Evolutionary conservation across 2,329 filamentous ascomycete species (phyloP).

Genomic region (Sphaerulina populicola): DNA sequence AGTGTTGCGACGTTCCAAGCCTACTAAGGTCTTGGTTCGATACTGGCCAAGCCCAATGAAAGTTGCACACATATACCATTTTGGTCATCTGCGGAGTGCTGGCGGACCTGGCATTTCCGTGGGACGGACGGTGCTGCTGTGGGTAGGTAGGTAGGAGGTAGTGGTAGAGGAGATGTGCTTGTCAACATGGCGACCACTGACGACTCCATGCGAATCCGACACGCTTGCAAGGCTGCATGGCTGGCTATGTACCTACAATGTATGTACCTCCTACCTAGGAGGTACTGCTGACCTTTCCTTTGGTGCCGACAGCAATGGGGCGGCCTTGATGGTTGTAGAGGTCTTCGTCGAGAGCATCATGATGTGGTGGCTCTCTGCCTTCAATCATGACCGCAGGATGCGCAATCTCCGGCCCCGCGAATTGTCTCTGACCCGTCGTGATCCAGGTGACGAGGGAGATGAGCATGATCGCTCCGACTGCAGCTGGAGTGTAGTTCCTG

Average conservation of each 20-base stretch:
- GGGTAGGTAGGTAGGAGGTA: too few species aligned
- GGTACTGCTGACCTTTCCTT: not conserved
- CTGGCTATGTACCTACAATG: too few species aligned
- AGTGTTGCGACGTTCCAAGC: conserved; percentile 3
- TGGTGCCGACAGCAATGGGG: not conserved
- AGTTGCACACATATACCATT: conserved; percentile 5
- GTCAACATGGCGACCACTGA: too few species aligned
- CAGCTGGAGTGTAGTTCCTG: conserved; percentile 48
- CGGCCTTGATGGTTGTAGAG: not conserved
- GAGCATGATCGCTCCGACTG: conserved; percentile 48
- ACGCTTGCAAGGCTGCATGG: not conserved
- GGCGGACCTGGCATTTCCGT: not conserved
- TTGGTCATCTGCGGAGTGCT: not conserved
- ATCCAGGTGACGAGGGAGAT: conserved; percentile 47
- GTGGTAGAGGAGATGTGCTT: not conserved
- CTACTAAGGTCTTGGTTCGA: conserved; percentile 4
- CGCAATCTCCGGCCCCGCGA: conserved; percentile 40
- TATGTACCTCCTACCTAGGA: too few species aligned
- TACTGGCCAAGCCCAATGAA: conserved; percentile 3
- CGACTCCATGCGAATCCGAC: not conserved
- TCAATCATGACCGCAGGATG: not conserved
- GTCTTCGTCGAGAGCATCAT: not conserved
- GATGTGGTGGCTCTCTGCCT: not conserved
- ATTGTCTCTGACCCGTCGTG: conserved; percentile 43
- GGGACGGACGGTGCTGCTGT: not conserved